Conservation (phyloP, 345 rosid species). For the Acer yangbiense region DNA sequence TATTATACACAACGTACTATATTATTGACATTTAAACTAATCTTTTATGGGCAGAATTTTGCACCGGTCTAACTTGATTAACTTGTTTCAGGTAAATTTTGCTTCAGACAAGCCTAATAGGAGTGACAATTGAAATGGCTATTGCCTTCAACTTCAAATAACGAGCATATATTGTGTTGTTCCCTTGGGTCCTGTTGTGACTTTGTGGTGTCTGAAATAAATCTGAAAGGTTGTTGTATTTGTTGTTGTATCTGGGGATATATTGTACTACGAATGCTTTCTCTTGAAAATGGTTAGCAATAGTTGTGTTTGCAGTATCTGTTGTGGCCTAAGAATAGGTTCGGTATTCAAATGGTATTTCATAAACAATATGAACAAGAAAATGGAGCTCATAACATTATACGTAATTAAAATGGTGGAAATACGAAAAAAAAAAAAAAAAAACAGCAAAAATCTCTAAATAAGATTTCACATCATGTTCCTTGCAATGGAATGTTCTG, state of each 20-base stretch:
- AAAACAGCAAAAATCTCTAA: too few relatives aligned
- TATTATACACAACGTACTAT: neutral
- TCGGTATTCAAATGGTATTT: neutral
- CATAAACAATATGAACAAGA: neutral
- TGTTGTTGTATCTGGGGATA: neutral
- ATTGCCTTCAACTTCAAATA: conserved; percentile 5
- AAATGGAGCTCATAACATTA: neutral
- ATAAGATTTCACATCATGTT: neutral
- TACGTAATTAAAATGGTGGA: too few relatives aligned
- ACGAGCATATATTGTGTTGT: neutral
- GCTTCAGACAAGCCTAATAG: conserved; percentile 66
- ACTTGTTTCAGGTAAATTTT: conserved; percentile 30
- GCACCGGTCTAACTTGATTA: neutral
- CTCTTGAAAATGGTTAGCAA: neutral
- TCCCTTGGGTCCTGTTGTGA: neutral
- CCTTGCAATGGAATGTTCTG: neutral
- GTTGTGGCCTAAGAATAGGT: neutral
- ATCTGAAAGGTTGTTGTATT: neutral
- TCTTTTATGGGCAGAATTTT: neutral
- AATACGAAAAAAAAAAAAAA: too few relatives aligned
- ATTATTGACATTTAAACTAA: neutral
- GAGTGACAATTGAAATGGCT: conserved; percentile 45
- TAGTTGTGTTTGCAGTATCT: neutral
- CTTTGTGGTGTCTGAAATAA: neutral
- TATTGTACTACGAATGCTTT: neutral